Conservation (phyloP, 83 land plant species). For the Larix sibirica region DNA sequence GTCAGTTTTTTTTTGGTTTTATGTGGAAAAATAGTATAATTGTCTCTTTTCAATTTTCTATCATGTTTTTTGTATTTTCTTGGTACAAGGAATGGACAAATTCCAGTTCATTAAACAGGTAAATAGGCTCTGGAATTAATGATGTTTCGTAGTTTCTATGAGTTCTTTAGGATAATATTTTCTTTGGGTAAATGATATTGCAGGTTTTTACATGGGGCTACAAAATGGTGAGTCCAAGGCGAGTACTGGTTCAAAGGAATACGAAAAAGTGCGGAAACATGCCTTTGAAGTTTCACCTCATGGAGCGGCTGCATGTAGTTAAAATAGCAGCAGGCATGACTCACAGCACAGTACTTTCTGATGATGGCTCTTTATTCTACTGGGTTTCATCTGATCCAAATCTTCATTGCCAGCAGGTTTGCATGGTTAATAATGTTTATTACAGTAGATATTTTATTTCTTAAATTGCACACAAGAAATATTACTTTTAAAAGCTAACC, state of each 20-base stretch:
- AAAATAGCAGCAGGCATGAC: constrained; percentile 85
- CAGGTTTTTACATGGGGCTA: constrained; percentile 97
- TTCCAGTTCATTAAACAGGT: too few relatives aligned
- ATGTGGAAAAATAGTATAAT: neutral
- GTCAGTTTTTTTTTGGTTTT: neutral
- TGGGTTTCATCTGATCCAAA: constrained; percentile 95
- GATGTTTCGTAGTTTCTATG: too few relatives aligned
- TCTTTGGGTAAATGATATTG: constrained; percentile 3
- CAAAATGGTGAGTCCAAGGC: constrained; percentile 88
- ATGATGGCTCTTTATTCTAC: constrained; percentile 89
- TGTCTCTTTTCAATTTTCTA: too few relatives aligned
- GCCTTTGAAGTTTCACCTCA: constrained; percentile 81
- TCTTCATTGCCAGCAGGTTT: constrained; percentile 85
- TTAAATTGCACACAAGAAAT: neutral
- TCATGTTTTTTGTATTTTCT: too few relatives aligned
- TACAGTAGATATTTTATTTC: neutral
- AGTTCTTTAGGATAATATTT: neutral
- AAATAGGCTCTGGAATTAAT: too few relatives aligned
- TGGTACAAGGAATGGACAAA: too few relatives aligned
- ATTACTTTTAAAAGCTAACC: neutral
- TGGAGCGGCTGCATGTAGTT: constrained; percentile 77
- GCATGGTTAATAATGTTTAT: neutral
- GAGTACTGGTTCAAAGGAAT: constrained; percentile 73
- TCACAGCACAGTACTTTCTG: constrained; percentile 90
- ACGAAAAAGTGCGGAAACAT: constrained; percentile 68